These are phyloP conservation scores for Lactifluus piperatus DNA, from an alignment of 768 basidiomycete species.

Conservation along the genomic window DNA sequence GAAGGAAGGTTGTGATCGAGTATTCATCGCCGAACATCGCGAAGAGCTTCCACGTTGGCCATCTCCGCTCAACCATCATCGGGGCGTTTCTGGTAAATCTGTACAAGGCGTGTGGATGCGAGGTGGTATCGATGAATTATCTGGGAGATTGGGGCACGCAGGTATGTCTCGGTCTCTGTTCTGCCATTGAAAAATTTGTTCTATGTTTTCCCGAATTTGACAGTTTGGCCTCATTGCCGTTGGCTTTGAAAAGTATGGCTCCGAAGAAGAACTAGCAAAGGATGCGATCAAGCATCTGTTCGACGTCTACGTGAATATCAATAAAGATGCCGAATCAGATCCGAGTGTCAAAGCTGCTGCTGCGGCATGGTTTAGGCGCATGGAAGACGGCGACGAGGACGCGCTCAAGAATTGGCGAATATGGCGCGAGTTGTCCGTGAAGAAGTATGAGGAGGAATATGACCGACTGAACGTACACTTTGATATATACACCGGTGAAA, in stretches of 20 bases:
- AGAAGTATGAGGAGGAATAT: constrained; percentile 85
- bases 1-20: constrained; percentile 82
- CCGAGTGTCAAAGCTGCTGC: constrained; percentile 68
- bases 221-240: constrained; percentile 83
- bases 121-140: constrained; percentile 88
- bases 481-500: constrained; percentile 90
- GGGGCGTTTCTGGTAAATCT: constrained; percentile 90
- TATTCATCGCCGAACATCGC: constrained; percentile 97
- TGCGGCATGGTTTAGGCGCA: constrained; percentile 83
- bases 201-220: background rate
- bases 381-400: constrained; percentile 87
- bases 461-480: constrained; percentile 83
- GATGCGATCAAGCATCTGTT: constrained; percentile 94
- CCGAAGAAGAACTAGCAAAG: constrained; percentile 67
- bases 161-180: constrained; percentile 37
- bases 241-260: constrained; percentile 90
- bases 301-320: constrained; percentile 91
- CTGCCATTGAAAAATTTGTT: background rate
- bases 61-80: constrained; percentile 96
- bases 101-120: constrained; percentile 90
- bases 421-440: constrained; percentile 88
- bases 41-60: constrained; percentile 97
- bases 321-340: constrained; percentile 69
- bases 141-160: constrained; percentile 99
- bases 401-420: constrained; percentile 84